phyloP scores from a whole-genome alignment of 2,329 filamentous ascomycete genomes.

The Aspergillus fumigatiaffinis region DNA sequence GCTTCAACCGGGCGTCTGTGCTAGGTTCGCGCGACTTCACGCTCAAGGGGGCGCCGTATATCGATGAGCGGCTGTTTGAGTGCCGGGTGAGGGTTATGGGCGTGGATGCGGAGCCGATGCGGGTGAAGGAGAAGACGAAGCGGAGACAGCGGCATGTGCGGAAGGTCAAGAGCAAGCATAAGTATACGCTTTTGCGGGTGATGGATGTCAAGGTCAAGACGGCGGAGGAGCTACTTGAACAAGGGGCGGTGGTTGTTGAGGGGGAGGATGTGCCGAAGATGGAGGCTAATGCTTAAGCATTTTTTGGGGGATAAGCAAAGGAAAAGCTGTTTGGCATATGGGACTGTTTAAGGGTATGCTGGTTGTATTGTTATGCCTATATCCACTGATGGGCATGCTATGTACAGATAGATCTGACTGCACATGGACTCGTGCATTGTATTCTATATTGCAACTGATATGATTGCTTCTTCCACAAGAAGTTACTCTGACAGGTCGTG shows the following conservation, averaged over 20 bases:
- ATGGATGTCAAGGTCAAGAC: slow-evolving; percentile 70
- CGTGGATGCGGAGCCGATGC: slow-evolving; percentile 73
- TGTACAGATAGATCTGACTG: slow-evolving; percentile 33
- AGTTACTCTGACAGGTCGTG: neutral
- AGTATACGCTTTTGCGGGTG: slow-evolving; percentile 80
- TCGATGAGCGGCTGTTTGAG: slow-evolving; percentile 80
- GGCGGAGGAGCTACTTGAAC: slow-evolving; percentile 50
- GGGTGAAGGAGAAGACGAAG: slow-evolving; percentile 78
- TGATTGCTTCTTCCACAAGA: neutral
- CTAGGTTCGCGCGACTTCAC: slow-evolving; percentile 89
- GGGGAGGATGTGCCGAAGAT: slow-evolving; percentile 19
- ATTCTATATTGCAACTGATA: slow-evolving; percentile 24
- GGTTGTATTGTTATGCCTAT: slow-evolving; percentile 5
- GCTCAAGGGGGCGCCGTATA: slow-evolving; percentile 72
- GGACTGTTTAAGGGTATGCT: neutral
- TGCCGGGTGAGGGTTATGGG: slow-evolving; percentile 83
- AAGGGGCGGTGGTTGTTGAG: slow-evolving; percentile 37
- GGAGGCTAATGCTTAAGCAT: slow-evolving; percentile 22
- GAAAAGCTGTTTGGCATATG: neutral
- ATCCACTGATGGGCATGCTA: slow-evolving; percentile 20
- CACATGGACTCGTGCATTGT: slow-evolving; percentile 25
- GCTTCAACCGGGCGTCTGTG: slow-evolving; percentile 77
- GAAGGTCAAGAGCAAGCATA: slow-evolving; percentile 82
- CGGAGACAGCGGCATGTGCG: slow-evolving; percentile 64
- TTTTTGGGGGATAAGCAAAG: neutral